Base-by-base conservation (phyloP, 2,329 filamentous ascomycete species). In the Alternaria brassicae region DNA sequence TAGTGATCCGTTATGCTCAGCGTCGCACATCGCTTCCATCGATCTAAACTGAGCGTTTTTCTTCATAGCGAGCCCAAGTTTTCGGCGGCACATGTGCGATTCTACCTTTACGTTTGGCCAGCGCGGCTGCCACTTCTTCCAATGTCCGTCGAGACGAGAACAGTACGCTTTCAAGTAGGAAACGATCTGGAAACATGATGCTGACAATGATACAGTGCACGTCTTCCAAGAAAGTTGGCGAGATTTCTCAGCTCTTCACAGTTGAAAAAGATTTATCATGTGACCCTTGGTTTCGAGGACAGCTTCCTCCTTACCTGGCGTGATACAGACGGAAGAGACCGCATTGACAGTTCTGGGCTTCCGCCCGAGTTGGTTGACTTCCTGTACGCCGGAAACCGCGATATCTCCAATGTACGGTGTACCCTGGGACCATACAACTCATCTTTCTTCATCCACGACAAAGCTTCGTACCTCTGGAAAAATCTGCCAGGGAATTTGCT, bases 261-360 rank as follows among this genome's bases (percentile, higher is more conserved):
- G 19, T 36, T 74, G 7, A 63, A 66, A 23, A 57, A 66, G 21
- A 53, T 77, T 4, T 56, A 77, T 57, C 72, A 75, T 54, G 67
- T 77, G 34, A 66, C 72, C 0, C 66, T 77, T 2, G 74, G 75
- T 1, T 76, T 69, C 44, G 65, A 71, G 45, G 66, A 75, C 44
- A 76, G 73, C 60, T 77, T 75, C 57, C 56, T 77, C 15, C 44
- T 77, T 21, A 75, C 69, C n/a, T 77, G 70, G 68, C 70, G 71
- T 13, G 72, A 75, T 36, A 56, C 42, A 13, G 41, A 59, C 9
- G 70, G 69, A 5, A 55, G 56, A 27, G 69, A 76, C 39, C 70
- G 63, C 17, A 69, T 75, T 54, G 69, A 74, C 15, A 70, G 60
- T 6, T 32, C 63, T 17, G 68, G 65, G 1, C 64, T 77, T 7